Percentiles rank a stretch among this genome's conserved stretches.
These are phyloP conservation scores for Brassica carinata DNA, from an alignment of 345 rosid species.

Conservation along the genomic window DNA sequence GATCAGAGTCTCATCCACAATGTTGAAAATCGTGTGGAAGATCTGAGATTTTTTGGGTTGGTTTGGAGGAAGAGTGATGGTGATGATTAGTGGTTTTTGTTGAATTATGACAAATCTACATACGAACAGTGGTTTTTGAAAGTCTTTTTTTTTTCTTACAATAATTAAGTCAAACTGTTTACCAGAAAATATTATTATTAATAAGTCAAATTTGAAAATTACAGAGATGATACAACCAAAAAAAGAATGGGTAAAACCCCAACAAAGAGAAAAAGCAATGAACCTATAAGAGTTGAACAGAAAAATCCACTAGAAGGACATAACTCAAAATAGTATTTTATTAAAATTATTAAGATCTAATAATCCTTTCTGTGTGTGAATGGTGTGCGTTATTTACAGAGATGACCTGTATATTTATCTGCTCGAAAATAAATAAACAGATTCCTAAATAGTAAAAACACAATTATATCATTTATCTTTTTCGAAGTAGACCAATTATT, in stretches of 20 bases:
- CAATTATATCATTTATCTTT: not conserved
- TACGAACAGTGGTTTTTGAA: constrained; percentile 3
- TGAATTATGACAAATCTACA: constrained; percentile 20
- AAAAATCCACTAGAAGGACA: not conserved
- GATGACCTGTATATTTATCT: not conserved
- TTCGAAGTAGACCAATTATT: not conserved
- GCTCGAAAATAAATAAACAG: not conserved
- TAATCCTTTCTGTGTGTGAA: not conserved
- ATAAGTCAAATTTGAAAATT: not conserved
- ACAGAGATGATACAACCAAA: not conserved
- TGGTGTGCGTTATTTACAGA: not conserved
- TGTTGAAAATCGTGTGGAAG: not conserved
- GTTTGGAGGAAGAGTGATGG: constrained; percentile 15
- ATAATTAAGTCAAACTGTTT: constrained; percentile 22
- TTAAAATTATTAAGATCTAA: not conserved
- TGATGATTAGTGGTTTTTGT: constrained; percentile 19
- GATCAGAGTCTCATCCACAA: constrained; percentile 19
- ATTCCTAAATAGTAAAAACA: not conserved
- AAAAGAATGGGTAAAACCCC: not conserved
- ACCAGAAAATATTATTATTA: not conserved
- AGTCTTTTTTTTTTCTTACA: not conserved
- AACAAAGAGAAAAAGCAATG: not conserved
- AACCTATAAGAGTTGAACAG: not conserved
- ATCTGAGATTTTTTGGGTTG: constrained; percentile 23
- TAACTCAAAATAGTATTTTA: not conserved